Conservation (phyloP, 1,284 basidiomycete genomes). For the Thelephora terrestris region DNA sequence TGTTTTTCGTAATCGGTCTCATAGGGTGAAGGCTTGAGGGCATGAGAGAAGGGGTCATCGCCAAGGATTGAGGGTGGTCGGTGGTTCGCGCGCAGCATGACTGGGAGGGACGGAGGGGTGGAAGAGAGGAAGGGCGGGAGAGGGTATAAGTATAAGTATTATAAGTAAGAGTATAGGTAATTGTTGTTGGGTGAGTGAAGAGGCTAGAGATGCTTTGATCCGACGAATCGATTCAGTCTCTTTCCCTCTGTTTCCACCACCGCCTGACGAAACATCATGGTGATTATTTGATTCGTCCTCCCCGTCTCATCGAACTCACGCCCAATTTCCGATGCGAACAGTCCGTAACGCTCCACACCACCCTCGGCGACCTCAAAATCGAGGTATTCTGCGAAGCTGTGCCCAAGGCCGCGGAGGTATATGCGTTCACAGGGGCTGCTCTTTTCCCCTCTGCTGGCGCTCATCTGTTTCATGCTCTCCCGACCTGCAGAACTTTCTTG, state of each 20-base stretch:
- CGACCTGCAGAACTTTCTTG: conserved; percentile 77
- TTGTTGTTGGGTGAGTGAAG: conserved; percentile 9
- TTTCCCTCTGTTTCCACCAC: conserved; percentile 5
- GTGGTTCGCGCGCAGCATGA: conserved; percentile 15
- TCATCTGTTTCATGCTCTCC: conserved; percentile 2
- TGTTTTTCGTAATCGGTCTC: conserved; percentile 58
- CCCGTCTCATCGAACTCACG: background rate
- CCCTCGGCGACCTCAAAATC: conserved; percentile 92
- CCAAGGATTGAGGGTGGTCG: conserved; percentile 50
- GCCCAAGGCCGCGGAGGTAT: conserved; percentile 86
- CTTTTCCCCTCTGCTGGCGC: conserved; percentile 1
- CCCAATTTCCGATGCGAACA: conserved; percentile 19
- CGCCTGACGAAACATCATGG: conserved; percentile 1
- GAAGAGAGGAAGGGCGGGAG: conserved; percentile 11
- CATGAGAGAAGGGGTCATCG: conserved; percentile 65
- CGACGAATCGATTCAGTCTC: conserved; percentile 5
- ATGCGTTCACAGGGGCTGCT: conserved; percentile 11
- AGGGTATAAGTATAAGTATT: conserved; percentile 5
- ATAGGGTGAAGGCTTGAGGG: conserved; percentile 51
- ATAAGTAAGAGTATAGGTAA: conserved; percentile 14
- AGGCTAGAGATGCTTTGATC: background rate
- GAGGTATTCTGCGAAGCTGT: conserved; percentile 96
- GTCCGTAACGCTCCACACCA: conserved; percentile 95
- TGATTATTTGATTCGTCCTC: background rate
- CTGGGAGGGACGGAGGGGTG: conserved; percentile 23